Conservation (phyloP, 2,329 filamentous ascomycete species). For the Penicillium sp. region DNA sequence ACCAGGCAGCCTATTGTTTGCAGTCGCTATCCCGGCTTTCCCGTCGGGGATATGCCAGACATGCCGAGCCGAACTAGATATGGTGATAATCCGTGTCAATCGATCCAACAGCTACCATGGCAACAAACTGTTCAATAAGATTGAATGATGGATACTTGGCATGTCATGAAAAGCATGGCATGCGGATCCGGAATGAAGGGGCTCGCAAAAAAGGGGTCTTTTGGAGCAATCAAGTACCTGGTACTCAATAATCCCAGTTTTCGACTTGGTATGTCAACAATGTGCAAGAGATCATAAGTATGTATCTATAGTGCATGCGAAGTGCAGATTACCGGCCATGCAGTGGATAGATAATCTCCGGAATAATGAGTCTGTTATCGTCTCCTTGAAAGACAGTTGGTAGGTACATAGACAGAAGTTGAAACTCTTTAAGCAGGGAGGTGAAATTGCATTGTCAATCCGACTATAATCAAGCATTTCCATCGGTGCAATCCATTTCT, state of each 20-base stretch:
- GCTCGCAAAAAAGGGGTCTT: background rate
- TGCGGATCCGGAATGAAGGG: conserved; percentile 17
- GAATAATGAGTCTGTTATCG: background rate
- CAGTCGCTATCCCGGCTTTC: background rate
- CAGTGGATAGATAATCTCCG: background rate
- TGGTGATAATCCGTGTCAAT: background rate
- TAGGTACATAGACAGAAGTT: no score
- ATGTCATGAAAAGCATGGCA: conserved; percentile 8
- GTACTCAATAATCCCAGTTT: no score
- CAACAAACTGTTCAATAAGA: conserved; percentile 3
- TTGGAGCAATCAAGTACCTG: background rate
- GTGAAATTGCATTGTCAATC: background rate
- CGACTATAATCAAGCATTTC: no score
- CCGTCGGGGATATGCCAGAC: background rate
- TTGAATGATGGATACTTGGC: background rate
- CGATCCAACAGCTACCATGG: conserved; percentile 7
- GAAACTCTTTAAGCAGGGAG: background rate
- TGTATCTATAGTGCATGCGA: no score
- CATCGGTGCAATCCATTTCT: no score
- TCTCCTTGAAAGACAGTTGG: no score
- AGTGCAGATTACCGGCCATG: background rate
- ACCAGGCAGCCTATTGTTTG: conserved; percentile 4
- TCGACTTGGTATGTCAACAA: no score
- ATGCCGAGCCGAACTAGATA: background rate
- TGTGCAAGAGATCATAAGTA: no score